phyloP scores from a whole-genome alignment of 495 filamentous ascomycete species.

The Hyaloscypha variabilis region DNA sequence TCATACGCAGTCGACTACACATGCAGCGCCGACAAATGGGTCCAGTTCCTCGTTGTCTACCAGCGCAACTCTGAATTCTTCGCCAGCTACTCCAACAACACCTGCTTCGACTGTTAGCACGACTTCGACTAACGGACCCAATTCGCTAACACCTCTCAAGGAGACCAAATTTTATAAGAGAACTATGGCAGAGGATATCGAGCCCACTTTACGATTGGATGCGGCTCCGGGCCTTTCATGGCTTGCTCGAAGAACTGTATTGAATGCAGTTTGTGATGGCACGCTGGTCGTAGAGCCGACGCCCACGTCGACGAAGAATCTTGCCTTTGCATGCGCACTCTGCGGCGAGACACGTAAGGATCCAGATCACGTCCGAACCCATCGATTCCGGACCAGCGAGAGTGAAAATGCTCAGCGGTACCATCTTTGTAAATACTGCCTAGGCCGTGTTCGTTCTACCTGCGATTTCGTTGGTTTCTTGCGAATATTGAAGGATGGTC shows the following conservation, averaged over 20 bases:
- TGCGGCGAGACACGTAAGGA: conserved; percentile 82
- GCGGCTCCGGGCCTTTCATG: conserved; percentile 88
- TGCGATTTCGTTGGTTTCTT: conserved; percentile 94
- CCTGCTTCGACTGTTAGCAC: conserved; percentile 48
- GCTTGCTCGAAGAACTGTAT: conserved; percentile 81
- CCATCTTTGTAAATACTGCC: conserved; percentile 87
- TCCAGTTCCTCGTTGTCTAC: conserved; percentile 37
- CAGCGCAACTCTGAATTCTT: conserved; percentile 39
- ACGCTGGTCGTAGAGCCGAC: conserved; percentile 87
- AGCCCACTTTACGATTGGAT: conserved; percentile 90
- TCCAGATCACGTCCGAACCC: conserved; percentile 71
- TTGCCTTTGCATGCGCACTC: conserved; percentile 75
- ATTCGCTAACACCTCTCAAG: conserved; percentile 56
- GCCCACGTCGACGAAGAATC: conserved; percentile 59
- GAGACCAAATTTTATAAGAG: conserved; percentile 95
- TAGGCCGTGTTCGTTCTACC: conserved; percentile 78
- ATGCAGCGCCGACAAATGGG: conserved; percentile 31
- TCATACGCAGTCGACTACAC: conserved; percentile 36
- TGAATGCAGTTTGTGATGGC: conserved; percentile 84
- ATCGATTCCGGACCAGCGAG: conserved; percentile 87
- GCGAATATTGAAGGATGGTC: conserved; percentile 84
- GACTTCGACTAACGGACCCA: conserved; percentile 37
- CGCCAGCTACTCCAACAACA: conserved; percentile 54
- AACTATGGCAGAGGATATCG: conserved; percentile 83
- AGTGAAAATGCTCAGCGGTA: conserved; percentile 76